These are phyloP conservation scores for Melanogaster broomeanus DNA, from an alignment of 768 basidiomycete species.

Conservation along the genomic window DNA sequence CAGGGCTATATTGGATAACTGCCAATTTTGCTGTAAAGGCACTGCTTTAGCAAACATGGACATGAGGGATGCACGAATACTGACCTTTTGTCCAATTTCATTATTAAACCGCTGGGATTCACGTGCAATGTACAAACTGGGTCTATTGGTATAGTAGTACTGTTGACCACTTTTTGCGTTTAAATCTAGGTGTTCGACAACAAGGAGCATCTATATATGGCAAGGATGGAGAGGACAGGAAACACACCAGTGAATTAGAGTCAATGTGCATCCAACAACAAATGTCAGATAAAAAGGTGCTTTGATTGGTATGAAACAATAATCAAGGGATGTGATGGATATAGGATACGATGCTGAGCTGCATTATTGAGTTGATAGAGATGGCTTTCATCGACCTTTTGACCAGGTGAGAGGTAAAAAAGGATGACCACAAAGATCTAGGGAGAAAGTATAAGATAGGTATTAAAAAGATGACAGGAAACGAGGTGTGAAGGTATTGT, in stretches of 20 bases:
- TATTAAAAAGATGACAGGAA: slow-evolving; percentile 51
- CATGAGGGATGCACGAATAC: slow-evolving; percentile 27
- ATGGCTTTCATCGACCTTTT: slow-evolving; percentile 38
- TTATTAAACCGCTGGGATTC: slow-evolving; percentile 36
- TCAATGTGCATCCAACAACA: slow-evolving; percentile 42
- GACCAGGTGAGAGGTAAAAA: slow-evolving; percentile 33
- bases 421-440: slow-evolving; percentile 42
- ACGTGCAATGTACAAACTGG: slow-evolving; percentile 44
- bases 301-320: slow-evolving; percentile 46
- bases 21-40: slow-evolving; percentile 46
- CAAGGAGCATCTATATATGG: slow-evolving; percentile 18
- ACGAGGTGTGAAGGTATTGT: slow-evolving; percentile 58
- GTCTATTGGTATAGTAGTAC: slow-evolving; percentile 44
- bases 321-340: slow-evolving; percentile 47
- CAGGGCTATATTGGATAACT: slow-evolving; percentile 82
- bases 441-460: slow-evolving; percentile 46
- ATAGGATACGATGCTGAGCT: slow-evolving; percentile 42
- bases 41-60: slow-evolving; percentile 21
- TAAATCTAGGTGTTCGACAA: slow-evolving; percentile 43
- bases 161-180: slow-evolving; percentile 73
- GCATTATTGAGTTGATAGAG: slow-evolving; percentile 42
- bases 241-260: slow-evolving; percentile 50
- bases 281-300: slow-evolving; percentile 50
- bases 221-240: slow-evolving; percentile 10
- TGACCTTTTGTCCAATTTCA: slow-evolving; percentile 48